These are phyloP conservation scores for Pseudopyricularia javanii DNA, from an alignment of 2,329 filamentous ascomycete genomes.

Conservation along the genomic window DNA sequence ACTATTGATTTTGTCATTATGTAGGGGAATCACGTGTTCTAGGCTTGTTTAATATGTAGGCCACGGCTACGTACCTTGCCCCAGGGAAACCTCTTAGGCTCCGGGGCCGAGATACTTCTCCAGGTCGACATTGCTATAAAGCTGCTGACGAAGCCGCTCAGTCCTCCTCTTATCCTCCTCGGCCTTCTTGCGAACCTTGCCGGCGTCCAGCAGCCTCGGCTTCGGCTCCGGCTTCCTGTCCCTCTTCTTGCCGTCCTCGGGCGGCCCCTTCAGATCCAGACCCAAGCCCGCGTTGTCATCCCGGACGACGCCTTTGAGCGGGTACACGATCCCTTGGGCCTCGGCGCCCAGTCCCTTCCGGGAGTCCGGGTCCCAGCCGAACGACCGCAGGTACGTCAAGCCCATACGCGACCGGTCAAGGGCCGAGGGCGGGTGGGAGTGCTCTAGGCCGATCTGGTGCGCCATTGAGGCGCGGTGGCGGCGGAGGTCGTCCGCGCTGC, in stretches of 20 bases:
- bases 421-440: constrained; percentile 61
- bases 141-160: constrained; percentile 54
- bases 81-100: constrained; percentile 1
- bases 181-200: constrained; percentile 51
- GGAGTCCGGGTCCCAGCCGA: constrained; percentile 66
- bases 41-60: too few relatives aligned
- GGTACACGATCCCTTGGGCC: constrained; percentile 62
- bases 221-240: constrained; percentile 16
- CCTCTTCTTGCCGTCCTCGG: constrained; percentile 23
- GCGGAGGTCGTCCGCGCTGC: constrained; percentile 3
- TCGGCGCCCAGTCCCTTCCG: constrained; percentile 58
- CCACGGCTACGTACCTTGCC: too few relatives aligned
- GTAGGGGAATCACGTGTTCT: too few relatives aligned
- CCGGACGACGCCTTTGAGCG: constrained; percentile 62
- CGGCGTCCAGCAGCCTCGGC: constrained; percentile 50
- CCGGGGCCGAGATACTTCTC: constrained; percentile 53
- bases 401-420: constrained; percentile 61
- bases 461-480: constrained; percentile 50
- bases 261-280: constrained; percentile 48
- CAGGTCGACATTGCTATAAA: constrained; percentile 66
- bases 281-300: constrained; percentile 53
- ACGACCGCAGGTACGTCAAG: constrained; percentile 48
- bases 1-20: too few relatives aligned
- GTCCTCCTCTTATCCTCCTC: constrained; percentile 48
- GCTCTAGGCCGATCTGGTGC: constrained; percentile 57